phyloP scores from a whole-genome alignment of 2,329 filamentous ascomycete species.

The Graphium sp. region DNA sequence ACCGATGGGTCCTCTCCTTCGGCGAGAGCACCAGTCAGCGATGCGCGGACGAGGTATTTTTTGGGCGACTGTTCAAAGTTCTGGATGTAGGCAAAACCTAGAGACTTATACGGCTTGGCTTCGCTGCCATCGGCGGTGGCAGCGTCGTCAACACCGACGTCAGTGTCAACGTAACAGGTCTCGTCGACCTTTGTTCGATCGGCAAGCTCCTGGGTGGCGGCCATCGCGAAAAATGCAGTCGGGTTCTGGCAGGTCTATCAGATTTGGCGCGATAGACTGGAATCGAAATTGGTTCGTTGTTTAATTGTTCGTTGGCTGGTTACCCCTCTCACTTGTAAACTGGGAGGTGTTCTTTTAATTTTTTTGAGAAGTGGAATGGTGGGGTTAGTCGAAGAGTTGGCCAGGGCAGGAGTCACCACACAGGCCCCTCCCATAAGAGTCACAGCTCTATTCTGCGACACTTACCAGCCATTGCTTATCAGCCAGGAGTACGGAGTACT shows the following conservation, averaged over 20 bases:
- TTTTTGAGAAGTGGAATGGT: too few species aligned
- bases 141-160: constrained; percentile 55
- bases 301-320: too few species aligned
- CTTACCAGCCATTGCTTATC: too few species aligned
- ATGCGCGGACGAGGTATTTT: constrained; percentile 54
- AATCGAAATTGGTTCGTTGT: background rate
- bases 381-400: too few species aligned
- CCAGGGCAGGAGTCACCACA: too few species aligned
- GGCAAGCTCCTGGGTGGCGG: constrained; percentile 29
- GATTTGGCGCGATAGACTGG: too few species aligned
- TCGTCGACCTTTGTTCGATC: constrained; percentile 28
- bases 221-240: constrained; percentile 22
- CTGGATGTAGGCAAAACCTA: constrained; percentile 62
- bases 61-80: constrained; percentile 39
- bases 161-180: constrained; percentile 63
- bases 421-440: too few species aligned
- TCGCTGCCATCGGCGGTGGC: constrained; percentile 50
- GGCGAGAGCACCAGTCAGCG: constrained; percentile 40
- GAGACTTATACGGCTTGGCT: constrained; percentile 63
- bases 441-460: too few species aligned
- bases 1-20: constrained; percentile 46
- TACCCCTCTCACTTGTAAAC: too few species aligned
- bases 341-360: too few species aligned
- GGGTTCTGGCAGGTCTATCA: background rate
- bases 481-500: too few species aligned